Conservation (phyloP, 352 stramenopile genomes). For the Globisporangium solare region DNA sequence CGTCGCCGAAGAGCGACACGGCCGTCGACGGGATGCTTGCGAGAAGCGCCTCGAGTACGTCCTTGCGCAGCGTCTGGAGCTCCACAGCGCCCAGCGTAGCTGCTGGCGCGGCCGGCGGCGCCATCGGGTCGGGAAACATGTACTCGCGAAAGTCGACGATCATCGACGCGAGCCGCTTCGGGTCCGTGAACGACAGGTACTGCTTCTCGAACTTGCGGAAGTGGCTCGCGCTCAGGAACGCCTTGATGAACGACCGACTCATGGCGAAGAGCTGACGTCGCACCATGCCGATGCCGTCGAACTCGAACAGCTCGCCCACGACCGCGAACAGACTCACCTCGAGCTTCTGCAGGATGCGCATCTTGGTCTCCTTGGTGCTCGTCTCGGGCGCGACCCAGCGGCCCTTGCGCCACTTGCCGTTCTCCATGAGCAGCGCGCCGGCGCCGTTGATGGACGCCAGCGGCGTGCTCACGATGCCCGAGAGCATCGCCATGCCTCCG, state of each 20-base stretch:
- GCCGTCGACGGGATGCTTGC: slow-evolving; percentile 64
- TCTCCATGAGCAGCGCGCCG: slow-evolving; percentile 48
- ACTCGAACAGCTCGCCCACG: slow-evolving; percentile 79
- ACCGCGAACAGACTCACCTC: slow-evolving; percentile 77
- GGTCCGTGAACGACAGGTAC: slow-evolving; percentile 77
- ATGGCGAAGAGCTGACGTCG: slow-evolving; percentile 82
- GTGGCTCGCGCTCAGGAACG: slow-evolving; percentile 73
- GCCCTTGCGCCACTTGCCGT: slow-evolving; percentile 58
- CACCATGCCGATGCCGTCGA: slow-evolving; percentile 79
- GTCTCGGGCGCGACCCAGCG: slow-evolving; percentile 55
- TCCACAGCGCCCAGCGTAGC: slow-evolving; percentile 22
- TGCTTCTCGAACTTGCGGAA: slow-evolving; percentile 80
- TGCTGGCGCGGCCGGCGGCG: slow-evolving; percentile 7
- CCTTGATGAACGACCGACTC: slow-evolving; percentile 76
- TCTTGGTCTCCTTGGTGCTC: slow-evolving; percentile 77
- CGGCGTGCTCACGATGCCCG: neutral
- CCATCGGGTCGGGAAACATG: slow-evolving; percentile 45
- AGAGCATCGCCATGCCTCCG: neutral
- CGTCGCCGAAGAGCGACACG: slow-evolving; percentile 76
- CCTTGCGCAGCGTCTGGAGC: slow-evolving; percentile 51
- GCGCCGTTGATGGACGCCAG: slow-evolving; percentile 11
- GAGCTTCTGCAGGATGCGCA: slow-evolving; percentile 73
- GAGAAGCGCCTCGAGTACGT: slow-evolving; percentile 67
- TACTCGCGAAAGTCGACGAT: slow-evolving; percentile 51
- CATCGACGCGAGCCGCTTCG: slow-evolving; percentile 51